phyloP scores from a whole-genome alignment of 257 asterid genomes.

The Fraxinus pennsylvanica region DNA sequence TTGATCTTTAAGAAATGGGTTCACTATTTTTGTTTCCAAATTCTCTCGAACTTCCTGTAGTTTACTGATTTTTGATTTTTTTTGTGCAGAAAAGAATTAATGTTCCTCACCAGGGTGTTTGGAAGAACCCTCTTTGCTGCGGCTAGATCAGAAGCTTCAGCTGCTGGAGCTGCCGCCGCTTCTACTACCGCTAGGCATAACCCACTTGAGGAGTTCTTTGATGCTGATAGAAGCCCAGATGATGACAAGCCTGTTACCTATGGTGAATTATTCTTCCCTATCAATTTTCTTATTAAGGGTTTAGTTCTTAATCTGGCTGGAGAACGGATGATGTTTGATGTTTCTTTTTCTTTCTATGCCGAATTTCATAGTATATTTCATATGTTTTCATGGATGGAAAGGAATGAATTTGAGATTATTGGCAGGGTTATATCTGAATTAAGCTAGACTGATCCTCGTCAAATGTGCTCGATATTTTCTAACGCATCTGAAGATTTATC shows the following conservation, averaged over 20 bases:
- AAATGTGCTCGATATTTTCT: not conserved
- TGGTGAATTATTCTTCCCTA: conserved; percentile 40
- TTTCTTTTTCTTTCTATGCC: not conserved
- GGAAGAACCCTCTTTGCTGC: conserved; percentile 78
- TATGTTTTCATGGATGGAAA: not conserved
- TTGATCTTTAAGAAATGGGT: conserved; percentile 1
- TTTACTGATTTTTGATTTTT: not conserved
- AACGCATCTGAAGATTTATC: not conserved
- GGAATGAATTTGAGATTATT: not conserved
- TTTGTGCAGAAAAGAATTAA: conserved; percentile 30
- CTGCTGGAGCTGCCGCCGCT: conserved; percentile 47
- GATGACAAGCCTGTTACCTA: conserved; percentile 76
- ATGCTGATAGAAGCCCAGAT: conserved; percentile 55
- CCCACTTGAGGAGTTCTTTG: conserved; percentile 81
- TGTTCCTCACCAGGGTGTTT: conserved; percentile 57
- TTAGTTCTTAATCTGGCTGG: not conserved
- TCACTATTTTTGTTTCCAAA: not conserved
- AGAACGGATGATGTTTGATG: not conserved
- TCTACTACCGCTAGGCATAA: conserved; percentile 39
- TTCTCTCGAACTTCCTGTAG: conserved; percentile 4
- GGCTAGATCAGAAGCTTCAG: conserved; percentile 64
- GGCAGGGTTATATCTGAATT: not conserved
- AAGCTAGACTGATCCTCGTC: not conserved
- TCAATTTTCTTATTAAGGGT: not conserved
- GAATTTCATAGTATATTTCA: not conserved